Evolutionary conservation across 164 flowering plant genomes (phyloP).

Genomic region (Brasenia schreberi): DNA sequence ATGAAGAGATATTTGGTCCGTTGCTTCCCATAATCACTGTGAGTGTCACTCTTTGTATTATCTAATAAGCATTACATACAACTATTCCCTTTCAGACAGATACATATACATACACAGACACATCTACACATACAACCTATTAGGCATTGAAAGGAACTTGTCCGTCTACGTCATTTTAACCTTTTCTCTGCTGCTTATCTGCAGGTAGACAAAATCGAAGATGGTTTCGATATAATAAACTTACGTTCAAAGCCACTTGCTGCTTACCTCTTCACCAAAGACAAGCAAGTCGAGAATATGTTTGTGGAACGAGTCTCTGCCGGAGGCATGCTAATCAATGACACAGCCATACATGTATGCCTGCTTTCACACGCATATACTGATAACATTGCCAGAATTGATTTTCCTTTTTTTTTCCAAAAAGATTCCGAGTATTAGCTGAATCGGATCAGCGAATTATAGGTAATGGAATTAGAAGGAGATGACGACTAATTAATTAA

Average conservation of each 20-base stretch:
- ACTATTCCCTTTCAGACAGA: background rate
- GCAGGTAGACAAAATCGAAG: conserved; percentile 69
- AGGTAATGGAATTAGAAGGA: too few species aligned
- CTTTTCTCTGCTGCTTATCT: conserved; percentile 1
- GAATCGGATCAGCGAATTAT: too few species aligned
- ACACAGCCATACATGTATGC: conserved; percentile 54
- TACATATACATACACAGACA: too few species aligned
- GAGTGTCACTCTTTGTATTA: conserved; percentile 6
- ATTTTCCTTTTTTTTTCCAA: too few species aligned
- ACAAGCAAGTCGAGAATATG: conserved; percentile 34
- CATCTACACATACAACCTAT: background rate
- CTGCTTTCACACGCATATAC: too few species aligned
- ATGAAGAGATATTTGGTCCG: conserved; percentile 90
- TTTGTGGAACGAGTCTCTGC: conserved; percentile 68
- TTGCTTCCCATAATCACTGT: conserved; percentile 88
- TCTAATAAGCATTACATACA: too few species aligned
- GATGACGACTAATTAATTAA: too few species aligned
- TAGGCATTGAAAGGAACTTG: background rate
- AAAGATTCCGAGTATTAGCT: too few species aligned
- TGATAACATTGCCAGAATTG: too few species aligned
- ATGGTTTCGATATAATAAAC: conserved; percentile 74
- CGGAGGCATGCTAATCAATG: conserved; percentile 70
- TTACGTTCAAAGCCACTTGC: conserved; percentile 67
- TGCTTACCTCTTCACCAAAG: conserved; percentile 58
- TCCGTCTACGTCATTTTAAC: background rate